phyloP scores from a whole-genome alignment of 2,329 filamentous ascomycete genomes.

The Talaromyces sp. region DNA sequence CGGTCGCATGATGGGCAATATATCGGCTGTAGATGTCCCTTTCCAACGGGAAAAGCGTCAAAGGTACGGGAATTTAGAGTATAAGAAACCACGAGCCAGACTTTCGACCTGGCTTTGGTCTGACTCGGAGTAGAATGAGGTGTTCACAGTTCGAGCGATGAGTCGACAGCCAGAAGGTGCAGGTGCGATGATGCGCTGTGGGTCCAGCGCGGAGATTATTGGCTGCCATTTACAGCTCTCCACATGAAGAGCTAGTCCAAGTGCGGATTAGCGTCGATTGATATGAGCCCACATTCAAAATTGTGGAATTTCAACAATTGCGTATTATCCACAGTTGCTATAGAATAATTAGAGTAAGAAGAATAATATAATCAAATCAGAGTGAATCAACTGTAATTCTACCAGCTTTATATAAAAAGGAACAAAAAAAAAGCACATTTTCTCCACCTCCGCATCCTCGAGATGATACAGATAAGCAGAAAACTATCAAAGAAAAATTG shows the following conservation, averaged over 20 bases:
- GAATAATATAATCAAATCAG: too few relatives aligned
- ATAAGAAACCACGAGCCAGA: not conserved
- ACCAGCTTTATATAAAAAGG: too few relatives aligned
- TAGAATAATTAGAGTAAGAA: too few relatives aligned
- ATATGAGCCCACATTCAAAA: not conserved
- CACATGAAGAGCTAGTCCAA: not conserved
- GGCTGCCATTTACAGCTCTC: not conserved
- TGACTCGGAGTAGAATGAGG: not conserved
- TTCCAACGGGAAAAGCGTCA: not conserved
- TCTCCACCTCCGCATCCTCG: too few relatives aligned
- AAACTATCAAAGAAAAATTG: too few relatives aligned
- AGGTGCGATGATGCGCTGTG: not conserved
- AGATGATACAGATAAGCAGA: too few relatives aligned
- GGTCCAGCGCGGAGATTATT: not conserved
- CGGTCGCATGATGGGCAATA: conserved; percentile 27
- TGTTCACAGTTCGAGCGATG: not conserved
- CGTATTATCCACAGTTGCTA: not conserved
- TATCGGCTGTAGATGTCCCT: not conserved
- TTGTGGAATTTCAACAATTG: not conserved
- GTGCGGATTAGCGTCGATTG: not conserved
- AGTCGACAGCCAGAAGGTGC: not conserved
- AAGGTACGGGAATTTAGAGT: not conserved
- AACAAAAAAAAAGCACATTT: too few relatives aligned
- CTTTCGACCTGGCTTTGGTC: not conserved
- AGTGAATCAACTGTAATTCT: too few relatives aligned